Base-by-base conservation (phyloP, 176 grass and related monocot genomes). In the Juncus effusus region DNA sequence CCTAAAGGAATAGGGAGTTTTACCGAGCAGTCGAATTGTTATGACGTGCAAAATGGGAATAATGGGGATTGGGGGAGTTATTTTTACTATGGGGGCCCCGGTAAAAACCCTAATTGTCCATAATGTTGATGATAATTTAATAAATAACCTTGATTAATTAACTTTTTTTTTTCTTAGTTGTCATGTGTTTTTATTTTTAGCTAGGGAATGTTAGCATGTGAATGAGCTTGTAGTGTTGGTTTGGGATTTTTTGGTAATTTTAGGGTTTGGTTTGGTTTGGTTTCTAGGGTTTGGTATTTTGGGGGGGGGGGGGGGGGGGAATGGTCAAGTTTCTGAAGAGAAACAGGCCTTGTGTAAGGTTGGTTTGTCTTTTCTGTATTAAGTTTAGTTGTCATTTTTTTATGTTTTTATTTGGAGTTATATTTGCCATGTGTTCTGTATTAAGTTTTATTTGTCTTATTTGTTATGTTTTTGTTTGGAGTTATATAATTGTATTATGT, bases 21-120 rank as follows among this genome's bases (percentile, higher is more conserved):
- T 77, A 95, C 90, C 3, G 90, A 95, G 85, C 85, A 89, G 42
- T 89, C 90, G 42, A 89, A 81, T 60, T 95, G 90, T 80, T 95
- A 95, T 47, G 82, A 89, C 47, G 90, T 95, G 56, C 82, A 89
- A 75, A 86, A 85, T 54, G 90, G 90, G 61, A 95, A 85, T 75
- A 95, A 95, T 83, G 90, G 74, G n/a, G 85, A 95, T 13, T 95
- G 85, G 90, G 90, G 90, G 39, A 78, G 76, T 0, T 86, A 89
- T 65, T 83, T 95, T 66, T 95, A 95, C 69, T 95, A 89, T 38
- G 90, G 90, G 4, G 90, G 90, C 14, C 85, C 90, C 13, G 90
- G 90, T 14, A 81, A 80, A 78, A 95, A 83, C 77, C n/a, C 80
- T 37, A 81, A 81, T 59, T 95, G 90, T 77, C 90, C 86, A 81